phyloP scores from a whole-genome alignment of 2,329 filamentous ascomycete species.

The Trichoderma sp. region DNA sequence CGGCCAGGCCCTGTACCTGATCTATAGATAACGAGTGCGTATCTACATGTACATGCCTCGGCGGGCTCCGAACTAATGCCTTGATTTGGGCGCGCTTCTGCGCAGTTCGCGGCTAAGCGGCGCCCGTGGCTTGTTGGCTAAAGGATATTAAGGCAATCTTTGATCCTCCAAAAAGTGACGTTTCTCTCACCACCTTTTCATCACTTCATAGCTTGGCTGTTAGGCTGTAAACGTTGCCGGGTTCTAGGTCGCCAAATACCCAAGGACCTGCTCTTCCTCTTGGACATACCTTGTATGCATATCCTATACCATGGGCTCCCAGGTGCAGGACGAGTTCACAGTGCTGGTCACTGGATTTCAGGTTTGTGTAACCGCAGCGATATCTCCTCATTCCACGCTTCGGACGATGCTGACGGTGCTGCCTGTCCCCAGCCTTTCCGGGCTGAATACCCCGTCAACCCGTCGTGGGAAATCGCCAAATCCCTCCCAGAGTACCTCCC shows the following conservation, averaged over 20 bases:
- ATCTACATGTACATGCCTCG: not conserved
- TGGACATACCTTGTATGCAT: constrained; percentile 2
- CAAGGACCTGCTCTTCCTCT: not conserved
- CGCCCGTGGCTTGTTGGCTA: constrained; percentile 4
- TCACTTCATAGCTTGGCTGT: not conserved
- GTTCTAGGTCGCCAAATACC: not conserved
- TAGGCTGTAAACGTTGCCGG: not conserved
- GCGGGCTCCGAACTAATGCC: not conserved
- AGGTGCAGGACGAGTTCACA: constrained; percentile 54
- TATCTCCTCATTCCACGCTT: not conserved
- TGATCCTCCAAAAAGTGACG: constrained; percentile 2
- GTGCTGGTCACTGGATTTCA: constrained; percentile 66
- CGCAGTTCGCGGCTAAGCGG: not conserved
- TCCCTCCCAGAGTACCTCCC: constrained; percentile 69
- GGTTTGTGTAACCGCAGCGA: constrained; percentile 46
- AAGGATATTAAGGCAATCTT: not conserved
- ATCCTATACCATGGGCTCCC: constrained; percentile 42
- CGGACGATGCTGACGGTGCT: not conserved
- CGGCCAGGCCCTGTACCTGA: not conserved
- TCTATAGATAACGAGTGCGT: not conserved
- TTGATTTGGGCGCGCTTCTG: not conserved
- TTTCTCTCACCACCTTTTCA: not conserved
- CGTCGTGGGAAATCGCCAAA: constrained; percentile 77
- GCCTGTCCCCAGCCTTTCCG: constrained; percentile 68
- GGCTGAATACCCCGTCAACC: constrained; percentile 71